phyloP scores from a whole-genome alignment of 2,329 filamentous ascomycete genomes.

The Bisporella sp. region DNA sequence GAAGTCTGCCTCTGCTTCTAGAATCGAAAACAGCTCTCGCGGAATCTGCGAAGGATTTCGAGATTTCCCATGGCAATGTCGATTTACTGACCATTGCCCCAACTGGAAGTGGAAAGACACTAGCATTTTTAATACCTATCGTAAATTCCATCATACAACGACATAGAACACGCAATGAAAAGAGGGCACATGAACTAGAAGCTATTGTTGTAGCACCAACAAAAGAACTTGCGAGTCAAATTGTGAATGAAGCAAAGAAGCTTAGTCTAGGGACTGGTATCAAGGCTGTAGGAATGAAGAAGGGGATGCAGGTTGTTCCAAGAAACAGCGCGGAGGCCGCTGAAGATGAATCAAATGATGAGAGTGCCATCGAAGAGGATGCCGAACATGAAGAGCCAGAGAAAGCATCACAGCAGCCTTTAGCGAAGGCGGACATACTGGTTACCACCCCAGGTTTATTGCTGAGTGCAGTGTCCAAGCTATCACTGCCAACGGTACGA shows the following conservation, averaged over 20 bases:
- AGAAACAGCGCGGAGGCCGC: constrained; percentile 26
- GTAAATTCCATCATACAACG: constrained; percentile 67
- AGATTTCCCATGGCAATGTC: constrained; percentile 34
- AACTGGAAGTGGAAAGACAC: constrained; percentile 92
- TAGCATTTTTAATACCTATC: constrained; percentile 84
- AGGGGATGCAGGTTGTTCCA: constrained; percentile 65
- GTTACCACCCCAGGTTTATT: constrained; percentile 76
- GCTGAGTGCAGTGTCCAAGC: constrained; percentile 60
- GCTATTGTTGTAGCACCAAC: constrained; percentile 72
- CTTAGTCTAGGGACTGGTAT: constrained; percentile 70
- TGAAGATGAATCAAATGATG: constrained; percentile 26
- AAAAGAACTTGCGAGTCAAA: constrained; percentile 71
- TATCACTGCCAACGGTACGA: constrained; percentile 57
- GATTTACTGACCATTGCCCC: constrained; percentile 87
- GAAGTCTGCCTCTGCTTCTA: constrained; percentile 72
- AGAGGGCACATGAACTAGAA: constrained; percentile 47
- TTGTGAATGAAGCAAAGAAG: constrained; percentile 81
- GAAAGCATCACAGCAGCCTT: constrained; percentile 33
- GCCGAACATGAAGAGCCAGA: constrained; percentile 29
- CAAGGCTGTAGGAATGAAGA: constrained; percentile 74
- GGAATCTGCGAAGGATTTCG: constrained; percentile 26
- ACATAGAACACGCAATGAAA: constrained; percentile 30
- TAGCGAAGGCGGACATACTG: constrained; percentile 70
- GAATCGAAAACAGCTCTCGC: constrained; percentile 43
- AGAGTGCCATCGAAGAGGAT: constrained; percentile 32